Percentiles rank a stretch among this genome's conserved stretches.
Conservation (phyloP, 371 early-diverging fungal genomes). For the Nematocida ironsii region DNA sequence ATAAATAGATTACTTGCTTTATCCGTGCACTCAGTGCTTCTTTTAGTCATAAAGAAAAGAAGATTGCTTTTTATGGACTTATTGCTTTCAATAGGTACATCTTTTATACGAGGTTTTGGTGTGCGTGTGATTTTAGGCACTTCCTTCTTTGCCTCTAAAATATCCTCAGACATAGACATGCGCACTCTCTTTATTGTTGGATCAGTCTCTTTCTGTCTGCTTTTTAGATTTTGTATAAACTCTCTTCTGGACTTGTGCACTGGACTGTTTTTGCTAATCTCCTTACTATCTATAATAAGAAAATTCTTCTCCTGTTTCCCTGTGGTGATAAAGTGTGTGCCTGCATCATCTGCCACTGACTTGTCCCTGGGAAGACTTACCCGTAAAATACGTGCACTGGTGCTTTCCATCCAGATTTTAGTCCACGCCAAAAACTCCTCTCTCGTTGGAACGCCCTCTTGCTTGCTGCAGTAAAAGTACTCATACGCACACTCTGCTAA, state of each 20-base stretch:
- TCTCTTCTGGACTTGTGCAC: not conserved
- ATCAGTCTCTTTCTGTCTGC: not conserved
- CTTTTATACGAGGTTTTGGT: not conserved
- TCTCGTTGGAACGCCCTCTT: not conserved
- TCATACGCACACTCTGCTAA: slow-evolving; percentile 31
- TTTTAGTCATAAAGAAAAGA: slow-evolving; percentile 15
- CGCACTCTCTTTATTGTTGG: not conserved
- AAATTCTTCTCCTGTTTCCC: not conserved
- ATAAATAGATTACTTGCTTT: not conserved
- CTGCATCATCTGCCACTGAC: too few species aligned
- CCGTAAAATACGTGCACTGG: not conserved
- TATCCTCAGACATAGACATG: slow-evolving; percentile 22
- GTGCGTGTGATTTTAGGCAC: not conserved
- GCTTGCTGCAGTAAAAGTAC: slow-evolving; percentile 41
- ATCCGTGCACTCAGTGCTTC: not conserved
- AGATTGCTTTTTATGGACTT: slow-evolving; percentile 5
- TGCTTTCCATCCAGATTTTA: slow-evolving; percentile 1
- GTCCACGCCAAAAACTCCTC: slow-evolving; percentile 29
- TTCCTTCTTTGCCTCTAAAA: not conserved
- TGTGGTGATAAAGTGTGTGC: too few species aligned
- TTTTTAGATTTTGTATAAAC: not conserved
- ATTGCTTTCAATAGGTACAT: not conserved
- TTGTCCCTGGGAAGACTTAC: not conserved
- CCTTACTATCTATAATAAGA: slow-evolving; percentile 16
- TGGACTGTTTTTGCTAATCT: slow-evolving; percentile 5